Conservation (phyloP, 2,329 filamentous ascomycete genomes). For the Aspergillus luchuensis region DNA sequence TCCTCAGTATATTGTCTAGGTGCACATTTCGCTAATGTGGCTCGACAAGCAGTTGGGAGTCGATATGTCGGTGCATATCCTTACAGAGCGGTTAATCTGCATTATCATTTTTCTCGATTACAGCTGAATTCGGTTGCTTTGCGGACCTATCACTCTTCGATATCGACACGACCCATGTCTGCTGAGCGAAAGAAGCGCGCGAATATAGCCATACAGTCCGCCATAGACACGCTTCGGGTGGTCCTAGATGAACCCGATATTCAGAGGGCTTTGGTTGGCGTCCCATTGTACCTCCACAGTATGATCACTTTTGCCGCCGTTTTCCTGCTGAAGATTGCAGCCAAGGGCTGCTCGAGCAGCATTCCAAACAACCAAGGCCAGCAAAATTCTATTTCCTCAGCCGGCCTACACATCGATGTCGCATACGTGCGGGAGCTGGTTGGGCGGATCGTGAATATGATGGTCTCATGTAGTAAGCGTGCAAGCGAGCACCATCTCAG, state of each 20-base stretch:
- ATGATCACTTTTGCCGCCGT: conserved; percentile 53
- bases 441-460: conserved; percentile 39
- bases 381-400: conserved; percentile 43
- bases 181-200: conserved; percentile 48
- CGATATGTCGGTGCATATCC: conserved; percentile 53
- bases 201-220: conserved; percentile 47
- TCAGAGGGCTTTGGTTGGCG: conserved; percentile 45
- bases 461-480: conserved; percentile 42
- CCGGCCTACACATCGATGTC: conserved; percentile 38
- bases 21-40: neutral
- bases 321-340: conserved; percentile 48
- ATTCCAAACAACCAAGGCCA: conserved; percentile 37
- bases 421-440: conserved; percentile 40
- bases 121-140: conserved; percentile 55
- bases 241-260: conserved; percentile 49
- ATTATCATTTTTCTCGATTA: conserved; percentile 55
- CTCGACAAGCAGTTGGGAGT: conserved; percentile 41
- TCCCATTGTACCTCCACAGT: conserved; percentile 50
- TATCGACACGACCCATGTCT: conserved; percentile 44
- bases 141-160: conserved; percentile 47
- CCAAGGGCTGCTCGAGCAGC: conserved; percentile 41
- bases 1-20: neutral
- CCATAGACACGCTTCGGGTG: conserved; percentile 45
- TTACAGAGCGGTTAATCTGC: conserved; percentile 52
- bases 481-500: conserved; percentile 45